Base-by-base conservation (phyloP, 2,329 filamentous ascomycete genomes). In the Alternaria triticina region DNA sequence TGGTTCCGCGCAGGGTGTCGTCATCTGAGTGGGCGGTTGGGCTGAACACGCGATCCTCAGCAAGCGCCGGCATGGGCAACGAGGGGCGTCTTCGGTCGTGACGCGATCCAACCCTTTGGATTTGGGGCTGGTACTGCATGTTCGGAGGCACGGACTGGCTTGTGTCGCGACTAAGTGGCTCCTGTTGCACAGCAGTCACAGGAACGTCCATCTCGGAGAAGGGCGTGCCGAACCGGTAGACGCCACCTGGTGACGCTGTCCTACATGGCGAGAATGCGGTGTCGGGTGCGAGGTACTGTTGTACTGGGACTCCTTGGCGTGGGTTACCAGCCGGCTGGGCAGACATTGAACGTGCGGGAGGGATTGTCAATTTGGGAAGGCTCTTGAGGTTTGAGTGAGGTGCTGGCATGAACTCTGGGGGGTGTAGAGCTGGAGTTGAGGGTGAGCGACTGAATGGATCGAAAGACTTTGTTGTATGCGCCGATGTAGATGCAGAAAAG, bases 131-230 rank as follows among this genome's bases (percentile, higher is more conserved):
- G 83, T 91, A 97, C 77, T 89, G 90, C 94, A 97, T 97, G 81
- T 97, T 90, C 7, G 95, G 95, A 46, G 95, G 95, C 0, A 97
- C 95, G 6, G 94, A 97, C 79, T 97, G 93, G 25, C 93, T 97
- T 50, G 86, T 84, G 74, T 96, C 91, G 54, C 95, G 91, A 47
- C 90, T 86, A 30, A 97, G 85, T 7, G 92, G 92, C 0, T 90
- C 92, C 15, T 89, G 73, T 1, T 88, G 88, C 46, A 94, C 84
- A 3, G 90, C 87, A 1, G 92, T 96, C 62, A 96, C 82, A 0
- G 95, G 94, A 12, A 94, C 89, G 77, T 97, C 95, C 85, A 95
- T 90, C 75, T 97, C 94, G 3, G 94, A 97, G 78, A 94, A 92
- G 15, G 94, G 94, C 0, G 93, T 96, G n/a, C 89, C 90, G 67